phyloP scores from a whole-genome alignment of 495 filamentous ascomycete species.

The Aspergillus sclerotioniger region DNA sequence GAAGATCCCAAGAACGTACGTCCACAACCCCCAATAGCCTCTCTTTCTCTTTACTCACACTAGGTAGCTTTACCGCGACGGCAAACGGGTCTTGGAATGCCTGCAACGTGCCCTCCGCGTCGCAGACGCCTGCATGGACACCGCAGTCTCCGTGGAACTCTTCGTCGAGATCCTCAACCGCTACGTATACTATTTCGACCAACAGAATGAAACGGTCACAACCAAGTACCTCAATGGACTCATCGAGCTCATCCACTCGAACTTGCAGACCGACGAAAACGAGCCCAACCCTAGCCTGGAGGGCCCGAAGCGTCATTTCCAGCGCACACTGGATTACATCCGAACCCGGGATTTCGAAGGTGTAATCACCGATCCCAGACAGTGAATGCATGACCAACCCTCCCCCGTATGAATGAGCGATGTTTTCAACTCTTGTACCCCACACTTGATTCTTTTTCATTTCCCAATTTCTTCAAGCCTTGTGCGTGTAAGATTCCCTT shows the following conservation, averaged over 20 bases:
- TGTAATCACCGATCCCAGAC: slow-evolving; percentile 72
- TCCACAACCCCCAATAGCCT: background rate
- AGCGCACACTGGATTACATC: slow-evolving; percentile 92
- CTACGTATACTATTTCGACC: slow-evolving; percentile 99
- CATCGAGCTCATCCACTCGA: slow-evolving; percentile 97
- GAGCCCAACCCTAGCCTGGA: slow-evolving; percentile 72
- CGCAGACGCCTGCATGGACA: slow-evolving; percentile 98
- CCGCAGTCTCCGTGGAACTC: slow-evolving; percentile 93
- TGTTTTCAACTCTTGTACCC: slow-evolving; percentile 1
- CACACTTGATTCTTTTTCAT: slow-evolving; percentile 1
- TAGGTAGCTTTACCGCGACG: slow-evolving; percentile 85
- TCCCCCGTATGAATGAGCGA: slow-evolving; percentile 13
- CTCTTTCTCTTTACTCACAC: background rate
- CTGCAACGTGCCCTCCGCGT: slow-evolving; percentile 93
- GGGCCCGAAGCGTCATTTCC: slow-evolving; percentile 84
- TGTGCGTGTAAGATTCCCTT: slow-evolving; percentile 15
- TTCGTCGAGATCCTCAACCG: slow-evolving; percentile 98
- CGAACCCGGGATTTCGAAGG: slow-evolving; percentile 88
- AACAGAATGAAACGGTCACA: slow-evolving; percentile 97
- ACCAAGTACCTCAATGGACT: slow-evolving; percentile 98
- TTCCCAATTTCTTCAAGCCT: background rate
- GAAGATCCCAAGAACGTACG: slow-evolving; percentile 81
- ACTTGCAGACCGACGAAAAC: slow-evolving; percentile 76
- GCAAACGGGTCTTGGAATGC: slow-evolving; percentile 94
- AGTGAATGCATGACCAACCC: slow-evolving; percentile 24